Conservation (phyloP, 306 rosid genomes). For the Medicago ruthenica region DNA sequence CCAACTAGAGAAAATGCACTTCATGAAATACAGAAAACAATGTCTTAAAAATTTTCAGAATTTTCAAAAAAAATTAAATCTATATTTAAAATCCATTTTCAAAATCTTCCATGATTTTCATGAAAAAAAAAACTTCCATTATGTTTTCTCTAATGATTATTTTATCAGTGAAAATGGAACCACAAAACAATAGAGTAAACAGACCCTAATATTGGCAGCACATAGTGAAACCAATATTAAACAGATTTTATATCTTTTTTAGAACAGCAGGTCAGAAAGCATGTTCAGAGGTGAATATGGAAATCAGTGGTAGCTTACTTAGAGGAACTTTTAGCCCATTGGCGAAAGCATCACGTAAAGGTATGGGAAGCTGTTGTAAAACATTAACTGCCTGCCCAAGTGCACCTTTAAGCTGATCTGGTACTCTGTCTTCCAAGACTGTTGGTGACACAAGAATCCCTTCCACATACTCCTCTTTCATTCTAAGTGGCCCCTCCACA, state of each 20-base stretch:
- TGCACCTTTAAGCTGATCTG: constrained; percentile 88
- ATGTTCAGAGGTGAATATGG: constrained; percentile 15
- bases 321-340: constrained; percentile 85
- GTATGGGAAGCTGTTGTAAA: constrained; percentile 81
- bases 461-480: constrained; percentile 93
- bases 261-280: constrained; percentile 21
- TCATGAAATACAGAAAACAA: neutral
- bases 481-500: constrained; percentile 93
- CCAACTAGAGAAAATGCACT: neutral
- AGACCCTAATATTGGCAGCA: neutral
- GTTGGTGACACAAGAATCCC: constrained; percentile 78
- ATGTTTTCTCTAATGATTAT: neutral
- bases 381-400: constrained; percentile 76
- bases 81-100: too few relatives aligned
- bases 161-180: neutral
- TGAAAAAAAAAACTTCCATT: neutral
- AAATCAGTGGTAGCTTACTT: constrained; percentile 54
- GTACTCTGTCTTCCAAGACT: constrained; percentile 78
- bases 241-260: constrained; percentile 11
- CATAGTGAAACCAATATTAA: constrained; percentile 31
- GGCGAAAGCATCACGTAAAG: constrained; percentile 71
- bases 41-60: neutral
- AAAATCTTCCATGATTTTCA: neutral
- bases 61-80: neutral
- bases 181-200: neutral